Conservation (phyloP, 108 stramenopile species). For the Fistulifera pelliculosa region DNA sequence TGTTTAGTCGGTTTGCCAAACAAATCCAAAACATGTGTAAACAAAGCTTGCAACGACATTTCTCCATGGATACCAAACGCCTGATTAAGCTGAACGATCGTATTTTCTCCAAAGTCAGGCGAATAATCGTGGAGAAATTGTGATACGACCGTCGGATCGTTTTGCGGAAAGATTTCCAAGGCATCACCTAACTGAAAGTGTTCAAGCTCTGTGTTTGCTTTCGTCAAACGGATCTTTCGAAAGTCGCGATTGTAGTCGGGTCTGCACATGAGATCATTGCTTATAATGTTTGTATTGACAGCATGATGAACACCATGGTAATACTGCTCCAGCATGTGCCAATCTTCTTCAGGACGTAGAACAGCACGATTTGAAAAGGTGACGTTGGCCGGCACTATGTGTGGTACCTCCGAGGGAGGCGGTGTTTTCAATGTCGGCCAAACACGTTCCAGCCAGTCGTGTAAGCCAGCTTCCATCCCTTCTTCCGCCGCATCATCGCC, state of each 20-base stretch:
- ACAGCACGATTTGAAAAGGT: slow-evolving; percentile 37
- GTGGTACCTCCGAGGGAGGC: slow-evolving; percentile 47
- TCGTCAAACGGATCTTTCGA: slow-evolving; percentile 28
- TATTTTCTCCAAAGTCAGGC: slow-evolving; percentile 41
- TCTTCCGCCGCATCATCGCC: slow-evolving; percentile 53
- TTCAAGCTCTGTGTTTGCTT: slow-evolving; percentile 7
- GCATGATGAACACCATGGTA: slow-evolving; percentile 18
- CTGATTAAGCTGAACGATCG: slow-evolving; percentile 35
- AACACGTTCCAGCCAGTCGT: slow-evolving; percentile 38
- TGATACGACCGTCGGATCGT: slow-evolving; percentile 34
- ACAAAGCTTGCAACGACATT: slow-evolving; percentile 36
- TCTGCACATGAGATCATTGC: slow-evolving; percentile 30
- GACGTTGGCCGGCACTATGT: slow-evolving; percentile 38
- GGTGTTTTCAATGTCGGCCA: slow-evolving; percentile 42
- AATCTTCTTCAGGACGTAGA: slow-evolving; percentile 25
- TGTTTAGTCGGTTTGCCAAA: slow-evolving; percentile 58
- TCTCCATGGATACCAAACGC: slow-evolving; percentile 47
- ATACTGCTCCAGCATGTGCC: slow-evolving; percentile 21
- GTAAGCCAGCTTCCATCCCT: slow-evolving; percentile 44
- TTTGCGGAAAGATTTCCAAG: slow-evolving; percentile 56
- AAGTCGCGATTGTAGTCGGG: slow-evolving; percentile 54
- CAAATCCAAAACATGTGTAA: slow-evolving; percentile 52
- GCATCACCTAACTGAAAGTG: slow-evolving; percentile 55
- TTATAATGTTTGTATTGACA: slow-evolving; percentile 18
- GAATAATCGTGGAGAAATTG: slow-evolving; percentile 48